Conservation (phyloP, 148 eudicot genomes). For the Chenopodium formosanum region DNA sequence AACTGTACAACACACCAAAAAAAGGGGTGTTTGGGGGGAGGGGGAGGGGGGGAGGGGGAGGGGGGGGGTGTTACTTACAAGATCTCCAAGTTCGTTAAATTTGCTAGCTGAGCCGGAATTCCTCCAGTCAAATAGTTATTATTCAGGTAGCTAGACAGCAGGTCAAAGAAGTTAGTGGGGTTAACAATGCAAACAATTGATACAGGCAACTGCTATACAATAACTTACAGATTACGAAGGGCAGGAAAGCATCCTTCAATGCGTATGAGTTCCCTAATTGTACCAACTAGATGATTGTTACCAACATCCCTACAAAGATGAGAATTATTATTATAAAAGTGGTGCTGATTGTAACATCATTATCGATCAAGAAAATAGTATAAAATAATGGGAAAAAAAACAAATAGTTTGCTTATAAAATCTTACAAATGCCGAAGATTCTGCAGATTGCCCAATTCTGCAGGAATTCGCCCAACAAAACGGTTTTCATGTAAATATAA, state of each 20-base stretch:
- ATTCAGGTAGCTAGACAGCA: conserved; percentile 61
- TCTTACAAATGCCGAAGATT: conserved; percentile 80
- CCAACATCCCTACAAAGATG: conserved; percentile 68
- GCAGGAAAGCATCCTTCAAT: conserved; percentile 94
- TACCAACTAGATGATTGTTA: conserved; percentile 91
- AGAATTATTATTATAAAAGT: conserved; percentile 5
- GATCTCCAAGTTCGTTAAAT: conserved; percentile 87
- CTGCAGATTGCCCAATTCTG: conserved; percentile 84
- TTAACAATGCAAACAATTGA: conserved; percentile 17
- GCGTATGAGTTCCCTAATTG: conserved; percentile 93
- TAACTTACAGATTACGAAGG: conserved; percentile 85
- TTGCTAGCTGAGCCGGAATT: conserved; percentile 87
- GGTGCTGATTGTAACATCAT: neutral
- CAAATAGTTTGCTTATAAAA: neutral
- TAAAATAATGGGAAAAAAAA: neutral
- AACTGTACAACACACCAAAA: neutral
- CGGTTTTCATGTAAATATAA: conserved; percentile 90
- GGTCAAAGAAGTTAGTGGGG: conserved; percentile 1
- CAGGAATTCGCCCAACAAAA: conserved; percentile 78
- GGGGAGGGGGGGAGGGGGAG: neutral
- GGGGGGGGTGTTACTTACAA: conserved; percentile 52
- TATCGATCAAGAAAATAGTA: neutral
- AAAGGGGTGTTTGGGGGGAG: too few relatives aligned
- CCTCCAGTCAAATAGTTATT: conserved; percentile 94
- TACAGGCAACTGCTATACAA: conserved; percentile 8